phyloP scores from a whole-genome alignment of 1,284 basidiomycete genomes.

The Tilletia indica region DNA sequence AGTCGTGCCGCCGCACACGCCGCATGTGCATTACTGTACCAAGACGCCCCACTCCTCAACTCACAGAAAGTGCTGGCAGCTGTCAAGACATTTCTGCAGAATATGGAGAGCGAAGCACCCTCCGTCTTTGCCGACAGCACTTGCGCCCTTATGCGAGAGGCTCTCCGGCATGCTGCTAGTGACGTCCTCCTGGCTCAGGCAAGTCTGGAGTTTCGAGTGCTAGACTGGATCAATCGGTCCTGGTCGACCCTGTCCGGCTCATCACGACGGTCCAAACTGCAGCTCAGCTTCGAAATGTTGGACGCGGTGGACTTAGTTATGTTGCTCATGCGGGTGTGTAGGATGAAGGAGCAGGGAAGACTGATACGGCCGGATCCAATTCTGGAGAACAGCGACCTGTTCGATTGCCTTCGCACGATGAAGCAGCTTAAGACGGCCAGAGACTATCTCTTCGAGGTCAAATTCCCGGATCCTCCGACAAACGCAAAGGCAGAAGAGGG shows the following conservation, averaged over 20 bases:
- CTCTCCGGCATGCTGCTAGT: conserved; percentile 68
- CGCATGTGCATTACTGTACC: conserved; percentile 63
- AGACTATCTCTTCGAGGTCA: conserved; percentile 68
- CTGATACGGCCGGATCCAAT: conserved; percentile 26
- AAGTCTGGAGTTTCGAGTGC: conserved; percentile 76
- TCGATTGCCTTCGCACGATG: conserved; percentile 1
- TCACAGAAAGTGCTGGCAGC: conserved; percentile 66
- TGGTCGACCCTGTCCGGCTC: conserved; percentile 65
- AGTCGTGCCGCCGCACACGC: conserved; percentile 69
- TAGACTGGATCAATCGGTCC: conserved; percentile 75
- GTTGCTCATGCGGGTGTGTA: conserved; percentile 25
- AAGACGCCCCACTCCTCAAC: conserved; percentile 60
- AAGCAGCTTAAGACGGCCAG: conserved; percentile 61
- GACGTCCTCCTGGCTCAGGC: conserved; percentile 77
- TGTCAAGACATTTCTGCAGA: conserved; percentile 72
- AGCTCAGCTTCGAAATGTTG: background rate
- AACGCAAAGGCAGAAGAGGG: no score
- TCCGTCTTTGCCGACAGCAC: conserved; percentile 78
- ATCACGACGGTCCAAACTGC: conserved; percentile 11
- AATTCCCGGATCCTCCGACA: conserved; percentile 59
- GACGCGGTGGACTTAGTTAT: conserved; percentile 25
- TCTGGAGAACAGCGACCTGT: background rate
- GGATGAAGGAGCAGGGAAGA: conserved; percentile 26
- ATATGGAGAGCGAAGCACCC: conserved; percentile 83
- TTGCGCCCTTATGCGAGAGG: conserved; percentile 72